Conservation (phyloP, 106 monocot species). For the Allium fistulosum region DNA sequence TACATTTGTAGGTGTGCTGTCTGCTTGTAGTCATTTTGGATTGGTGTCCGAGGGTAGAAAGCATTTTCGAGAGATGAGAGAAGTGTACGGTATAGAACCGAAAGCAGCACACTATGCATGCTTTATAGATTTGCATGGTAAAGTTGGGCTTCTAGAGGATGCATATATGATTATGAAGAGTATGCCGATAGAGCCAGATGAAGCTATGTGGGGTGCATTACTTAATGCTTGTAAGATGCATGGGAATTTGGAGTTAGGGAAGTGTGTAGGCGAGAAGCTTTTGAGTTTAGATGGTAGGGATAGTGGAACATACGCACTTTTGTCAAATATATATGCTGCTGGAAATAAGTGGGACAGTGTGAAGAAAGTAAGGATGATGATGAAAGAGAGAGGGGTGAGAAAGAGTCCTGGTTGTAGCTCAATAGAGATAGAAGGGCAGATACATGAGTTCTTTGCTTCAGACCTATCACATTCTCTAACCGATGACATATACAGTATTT, state of each 20-base stretch:
- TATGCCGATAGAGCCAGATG: constrained; percentile 45
- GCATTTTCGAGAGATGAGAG: constrained; percentile 50
- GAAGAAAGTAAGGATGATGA: constrained; percentile 38
- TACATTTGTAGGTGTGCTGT: constrained; percentile 57
- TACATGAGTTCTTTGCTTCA: constrained; percentile 44
- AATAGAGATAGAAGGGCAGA: constrained; percentile 48
- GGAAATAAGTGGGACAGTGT: constrained; percentile 50
- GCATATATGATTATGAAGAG: constrained; percentile 34
- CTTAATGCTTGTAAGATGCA: constrained; percentile 59
- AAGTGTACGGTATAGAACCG: constrained; percentile 30
- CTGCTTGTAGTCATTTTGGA: constrained; percentile 60
- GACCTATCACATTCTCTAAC: constrained; percentile 39
- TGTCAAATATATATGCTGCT: constrained; percentile 46
- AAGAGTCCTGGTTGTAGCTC: constrained; percentile 61
- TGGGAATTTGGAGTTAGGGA: constrained; percentile 50
- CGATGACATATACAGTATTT: constrained; percentile 26
- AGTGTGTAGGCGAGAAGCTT: constrained; percentile 32
- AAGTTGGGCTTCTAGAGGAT: constrained; percentile 49
- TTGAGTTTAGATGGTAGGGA: constrained; percentile 39
- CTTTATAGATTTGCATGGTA: constrained; percentile 51
- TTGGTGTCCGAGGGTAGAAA: constrained; percentile 43
- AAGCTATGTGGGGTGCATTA: constrained; percentile 66
- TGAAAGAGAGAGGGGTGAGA: constrained; percentile 48
- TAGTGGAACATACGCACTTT: constrained; percentile 55
- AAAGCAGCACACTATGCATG: constrained; percentile 60